Conservation (phyloP, 108 stramenopile species). For the Discostella pseudostelligera region DNA sequence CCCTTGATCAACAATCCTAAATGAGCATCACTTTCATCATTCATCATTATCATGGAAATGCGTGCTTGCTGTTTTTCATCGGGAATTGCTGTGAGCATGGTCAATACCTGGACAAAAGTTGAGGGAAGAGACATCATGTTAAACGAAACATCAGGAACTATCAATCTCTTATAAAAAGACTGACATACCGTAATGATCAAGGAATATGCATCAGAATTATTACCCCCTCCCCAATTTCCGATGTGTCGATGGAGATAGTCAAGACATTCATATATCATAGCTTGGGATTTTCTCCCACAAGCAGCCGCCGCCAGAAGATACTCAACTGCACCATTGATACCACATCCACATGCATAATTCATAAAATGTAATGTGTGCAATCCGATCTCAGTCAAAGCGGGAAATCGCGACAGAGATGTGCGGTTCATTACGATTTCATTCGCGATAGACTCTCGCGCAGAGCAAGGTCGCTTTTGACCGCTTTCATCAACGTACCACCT, state of each 20-base stretch:
- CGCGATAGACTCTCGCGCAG: constrained; percentile 64
- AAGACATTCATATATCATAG: constrained; percentile 51
- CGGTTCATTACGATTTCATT: constrained; percentile 52
- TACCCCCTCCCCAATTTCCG: constrained; percentile 50
- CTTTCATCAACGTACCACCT: constrained; percentile 39
- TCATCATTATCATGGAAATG: constrained; percentile 59
- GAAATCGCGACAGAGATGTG: constrained; percentile 22
- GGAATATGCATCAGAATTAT: constrained; percentile 2
- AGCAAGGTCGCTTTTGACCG: constrained; percentile 29
- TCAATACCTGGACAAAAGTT: constrained; percentile 13
- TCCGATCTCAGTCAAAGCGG: constrained; percentile 49
- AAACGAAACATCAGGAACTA: background rate
- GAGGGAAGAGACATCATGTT: background rate
- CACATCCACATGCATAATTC: constrained; percentile 25
- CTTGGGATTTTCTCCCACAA: constrained; percentile 32
- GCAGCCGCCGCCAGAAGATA: constrained; percentile 62
- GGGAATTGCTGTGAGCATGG: constrained; percentile 56
- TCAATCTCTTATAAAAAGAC: too few species aligned
- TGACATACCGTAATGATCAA: constrained; percentile 10
- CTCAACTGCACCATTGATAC: constrained; percentile 52
- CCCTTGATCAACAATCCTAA: constrained; percentile 53
- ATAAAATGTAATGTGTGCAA: constrained; percentile 40
- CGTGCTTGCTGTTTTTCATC: constrained; percentile 63
- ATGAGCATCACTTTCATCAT: constrained; percentile 37
- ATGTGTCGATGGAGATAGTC: constrained; percentile 44